Conservation (phyloP, 371 early-diverging fungal genomes). For the Phascolomyces articulosus region DNA sequence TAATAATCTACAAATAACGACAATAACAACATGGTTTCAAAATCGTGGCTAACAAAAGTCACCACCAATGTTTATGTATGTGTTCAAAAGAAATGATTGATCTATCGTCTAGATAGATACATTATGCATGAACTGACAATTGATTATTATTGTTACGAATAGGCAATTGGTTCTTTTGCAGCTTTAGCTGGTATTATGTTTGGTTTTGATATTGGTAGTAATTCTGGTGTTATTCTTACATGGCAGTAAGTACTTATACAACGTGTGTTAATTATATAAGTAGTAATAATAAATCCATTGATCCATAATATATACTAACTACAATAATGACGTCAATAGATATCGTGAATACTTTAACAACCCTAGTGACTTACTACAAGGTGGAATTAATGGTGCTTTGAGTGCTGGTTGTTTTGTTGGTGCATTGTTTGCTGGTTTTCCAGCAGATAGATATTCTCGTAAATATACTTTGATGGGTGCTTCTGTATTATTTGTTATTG, state of each 20-base stretch:
- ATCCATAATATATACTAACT: not conserved
- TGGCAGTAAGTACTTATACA: conserved; percentile 26
- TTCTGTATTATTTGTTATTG: conserved; percentile 24
- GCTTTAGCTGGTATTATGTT: conserved; percentile 63
- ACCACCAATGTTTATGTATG: conserved; percentile 41
- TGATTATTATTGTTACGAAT: too few species aligned
- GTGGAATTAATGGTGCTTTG: conserved; percentile 60
- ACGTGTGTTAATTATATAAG: too few species aligned
- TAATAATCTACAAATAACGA: too few species aligned
- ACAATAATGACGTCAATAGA: conserved; percentile 10
- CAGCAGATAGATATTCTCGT: conserved; percentile 26
- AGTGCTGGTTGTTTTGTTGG: conserved; percentile 33
- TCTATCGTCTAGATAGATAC: not conserved
- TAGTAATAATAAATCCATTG: not conserved
- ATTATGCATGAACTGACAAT: not conserved
- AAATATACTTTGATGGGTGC: conserved; percentile 32
- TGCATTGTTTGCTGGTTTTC: conserved; percentile 27
- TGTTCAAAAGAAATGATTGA: not conserved
- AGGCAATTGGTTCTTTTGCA: conserved; percentile 55
- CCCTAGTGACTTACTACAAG: conserved; percentile 54
- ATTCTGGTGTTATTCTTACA: conserved; percentile 58
- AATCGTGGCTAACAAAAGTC: conserved; percentile 6
- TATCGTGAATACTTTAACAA: conserved; percentile 58
- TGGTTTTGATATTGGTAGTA: conserved; percentile 63
- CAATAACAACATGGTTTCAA: not conserved